Conservation (phyloP, 2,329 filamentous ascomycete genomes). For the Alternaria novae-zelandiae region DNA sequence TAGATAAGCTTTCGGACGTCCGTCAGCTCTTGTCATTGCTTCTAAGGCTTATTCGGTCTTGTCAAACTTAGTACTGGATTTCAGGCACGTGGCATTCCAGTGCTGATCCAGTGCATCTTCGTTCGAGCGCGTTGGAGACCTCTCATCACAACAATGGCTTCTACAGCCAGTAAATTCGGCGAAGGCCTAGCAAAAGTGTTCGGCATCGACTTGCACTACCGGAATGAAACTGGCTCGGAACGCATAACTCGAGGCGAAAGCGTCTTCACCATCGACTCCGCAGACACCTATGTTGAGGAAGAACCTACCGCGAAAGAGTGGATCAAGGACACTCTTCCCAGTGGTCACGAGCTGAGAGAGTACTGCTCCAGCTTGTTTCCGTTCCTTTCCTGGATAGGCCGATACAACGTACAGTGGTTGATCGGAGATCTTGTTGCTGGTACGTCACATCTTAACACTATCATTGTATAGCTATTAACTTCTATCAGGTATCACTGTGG, state of each 20-base stretch:
- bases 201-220: conserved; percentile 79
- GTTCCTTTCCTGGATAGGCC: conserved; percentile 84
- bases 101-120: conserved; percentile 12
- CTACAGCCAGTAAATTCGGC: conserved; percentile 64
- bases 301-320: conserved; percentile 79
- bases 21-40: conserved; percentile 29
- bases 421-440: conserved; percentile 88
- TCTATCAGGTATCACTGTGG: conserved; percentile 68
- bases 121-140: neutral
- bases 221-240: conserved; percentile 64
- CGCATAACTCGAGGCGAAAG: conserved; percentile 79
- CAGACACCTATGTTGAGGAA: conserved; percentile 80
- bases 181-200: conserved; percentile 78
- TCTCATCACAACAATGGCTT: conserved; percentile 29
- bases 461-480: conserved; percentile 11
- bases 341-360: conserved; percentile 56
- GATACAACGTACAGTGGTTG: conserved; percentile 91
- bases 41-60: conserved; percentile 36
- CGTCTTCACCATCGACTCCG: conserved; percentile 73
- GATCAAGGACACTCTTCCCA: conserved; percentile 69
- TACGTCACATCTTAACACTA: conserved; percentile 48
- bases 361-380: conserved; percentile 82
- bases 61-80: conserved; percentile 15
- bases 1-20: conserved; percentile 39
- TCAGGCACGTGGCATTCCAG: conserved; percentile 19